Base-by-base conservation (phyloP, 495 filamentous ascomycete genomes). In the Penicillium subrubescens region DNA sequence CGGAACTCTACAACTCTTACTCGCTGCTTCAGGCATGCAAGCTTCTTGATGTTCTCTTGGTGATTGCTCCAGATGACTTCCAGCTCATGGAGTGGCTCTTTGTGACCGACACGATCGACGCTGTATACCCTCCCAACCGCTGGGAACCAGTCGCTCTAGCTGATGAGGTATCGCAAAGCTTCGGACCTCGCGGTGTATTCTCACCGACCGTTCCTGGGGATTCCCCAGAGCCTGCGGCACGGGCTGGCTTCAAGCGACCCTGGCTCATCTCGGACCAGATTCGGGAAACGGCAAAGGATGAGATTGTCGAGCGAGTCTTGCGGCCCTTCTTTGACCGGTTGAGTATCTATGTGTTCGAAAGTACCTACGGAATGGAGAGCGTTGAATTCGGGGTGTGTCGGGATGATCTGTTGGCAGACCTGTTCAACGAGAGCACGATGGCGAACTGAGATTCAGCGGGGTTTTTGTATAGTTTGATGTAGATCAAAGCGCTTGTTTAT, bases 81-180 rank as follows among this genome's bases (percentile, higher is more conserved):
- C 95, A 98, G 73, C 82, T 97, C 43, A 86, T 93, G 59, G 92
- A 97, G 79, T 99, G 95, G 95, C 85, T 98, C 19, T 99, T 96
- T 75, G 87, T 98, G 27, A 94, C 93, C 6, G 96, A 99, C 73
- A 97, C 94, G 39, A 94, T 97, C 67, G 95, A 99, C 71, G 93
- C 96, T 1, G 92, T 98, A 25, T 98, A 98, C 71, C 87, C 90
- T 17, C 89, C 93, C 1, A 75, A 86, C n/a, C 78, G 82, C 55
- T 90, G 88, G 79, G 83, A 87, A 59, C 87, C 94, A 1, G 81
- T 89, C 5, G 92, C 93, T 1, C 83, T 98, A 12, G 89, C 90
- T 19, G 95, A 99, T 66, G 92, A 94, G 69, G 79, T 99, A 8
- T 90, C 91, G 0, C 92, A 95, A 67, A 89, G 87, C 62, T 79